Conservation (phyloP, 768 basidiomycete species). For the Suillus discolor region DNA sequence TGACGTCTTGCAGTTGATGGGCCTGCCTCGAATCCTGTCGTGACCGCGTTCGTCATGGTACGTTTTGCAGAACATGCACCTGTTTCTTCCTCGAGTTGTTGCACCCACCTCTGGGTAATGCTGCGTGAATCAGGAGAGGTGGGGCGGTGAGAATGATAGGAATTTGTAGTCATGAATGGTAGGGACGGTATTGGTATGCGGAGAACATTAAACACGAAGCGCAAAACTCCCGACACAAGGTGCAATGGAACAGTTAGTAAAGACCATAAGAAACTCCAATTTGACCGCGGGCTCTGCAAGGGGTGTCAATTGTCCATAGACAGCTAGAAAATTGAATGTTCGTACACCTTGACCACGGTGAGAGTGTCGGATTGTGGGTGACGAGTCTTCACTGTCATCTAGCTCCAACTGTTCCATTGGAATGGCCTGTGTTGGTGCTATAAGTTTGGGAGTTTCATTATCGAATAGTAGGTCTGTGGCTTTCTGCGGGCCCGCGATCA, state of each 20-base stretch:
- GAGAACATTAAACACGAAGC: constrained; percentile 66
- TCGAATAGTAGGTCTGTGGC: constrained; percentile 14
- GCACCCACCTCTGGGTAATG: constrained; percentile 75
- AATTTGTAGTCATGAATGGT: constrained; percentile 49
- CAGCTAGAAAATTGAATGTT: constrained; percentile 15
- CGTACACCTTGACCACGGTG: constrained; percentile 22
- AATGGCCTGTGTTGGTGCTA: neutral
- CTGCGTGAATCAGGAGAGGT: constrained; percentile 44
- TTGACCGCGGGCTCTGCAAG: constrained; percentile 18
- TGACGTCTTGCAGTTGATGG: constrained; percentile 47
- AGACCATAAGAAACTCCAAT: constrained; percentile 44
- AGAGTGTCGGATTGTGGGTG: constrained; percentile 11
- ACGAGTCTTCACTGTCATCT: constrained; percentile 51
- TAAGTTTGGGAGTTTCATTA: neutral
- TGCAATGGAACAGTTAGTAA: constrained; percentile 63
- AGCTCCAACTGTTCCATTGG: constrained; percentile 47
- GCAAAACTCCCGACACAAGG: constrained; percentile 58
- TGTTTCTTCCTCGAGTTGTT: constrained; percentile 82
- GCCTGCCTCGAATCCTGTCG: constrained; percentile 40
- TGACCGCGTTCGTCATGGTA: constrained; percentile 35
- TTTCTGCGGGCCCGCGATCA: neutral
- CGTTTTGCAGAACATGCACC: constrained; percentile 67
- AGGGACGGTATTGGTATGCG: constrained; percentile 68
- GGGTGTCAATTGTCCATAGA: constrained; percentile 12
- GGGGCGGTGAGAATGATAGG: constrained; percentile 45